These are phyloP conservation scores for Hansfordia pulvinata DNA, from an alignment of 2,329 filamentous ascomycete species.

Conservation along the genomic window DNA sequence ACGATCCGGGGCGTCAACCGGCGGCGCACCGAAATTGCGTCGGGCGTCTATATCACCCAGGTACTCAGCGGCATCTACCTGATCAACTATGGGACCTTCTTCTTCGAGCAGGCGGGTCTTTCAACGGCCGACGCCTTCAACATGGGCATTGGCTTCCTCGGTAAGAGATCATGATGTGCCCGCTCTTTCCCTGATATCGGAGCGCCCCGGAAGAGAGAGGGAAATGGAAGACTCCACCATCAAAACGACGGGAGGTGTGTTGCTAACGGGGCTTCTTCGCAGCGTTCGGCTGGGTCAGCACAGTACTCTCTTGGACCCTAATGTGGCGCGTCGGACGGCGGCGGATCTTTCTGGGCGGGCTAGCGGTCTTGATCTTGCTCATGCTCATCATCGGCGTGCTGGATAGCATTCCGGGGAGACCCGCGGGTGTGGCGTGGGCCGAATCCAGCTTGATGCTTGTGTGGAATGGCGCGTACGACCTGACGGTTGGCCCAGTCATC, in stretches of 20 bases:
- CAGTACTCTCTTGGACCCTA: slow-evolving; percentile 37
- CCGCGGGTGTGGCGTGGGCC: slow-evolving; percentile 26
- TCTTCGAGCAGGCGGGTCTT: slow-evolving; percentile 43
- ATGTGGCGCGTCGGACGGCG: slow-evolving; percentile 35
- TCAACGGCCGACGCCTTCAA: slow-evolving; percentile 32
- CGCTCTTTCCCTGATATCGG: neutral
- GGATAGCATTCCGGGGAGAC: slow-evolving; percentile 27
- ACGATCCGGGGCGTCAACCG: slow-evolving; percentile 34
- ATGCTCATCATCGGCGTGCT: slow-evolving; percentile 33
- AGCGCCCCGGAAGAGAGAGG: too few relatives aligned
- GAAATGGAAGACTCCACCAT: too few relatives aligned
- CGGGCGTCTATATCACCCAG: slow-evolving; percentile 51
- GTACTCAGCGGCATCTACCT: slow-evolving; percentile 51
- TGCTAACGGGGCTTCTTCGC: neutral
- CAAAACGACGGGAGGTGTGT: too few relatives aligned
- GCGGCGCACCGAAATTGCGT: slow-evolving; percentile 40
- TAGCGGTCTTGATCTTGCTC: slow-evolving; percentile 25
- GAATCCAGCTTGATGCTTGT: slow-evolving; percentile 35
- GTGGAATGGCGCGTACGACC: slow-evolving; percentile 36
- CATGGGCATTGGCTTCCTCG: slow-evolving; percentile 37
- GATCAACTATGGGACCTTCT: slow-evolving; percentile 50
- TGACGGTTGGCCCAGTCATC: slow-evolving; percentile 32
- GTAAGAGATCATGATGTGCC: slow-evolving; percentile 10
- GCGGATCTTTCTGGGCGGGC: slow-evolving; percentile 32
- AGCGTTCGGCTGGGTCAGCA: slow-evolving; percentile 36